Conservation (phyloP, 1,284 basidiomycete species). For the Flammula alnicola region DNA sequence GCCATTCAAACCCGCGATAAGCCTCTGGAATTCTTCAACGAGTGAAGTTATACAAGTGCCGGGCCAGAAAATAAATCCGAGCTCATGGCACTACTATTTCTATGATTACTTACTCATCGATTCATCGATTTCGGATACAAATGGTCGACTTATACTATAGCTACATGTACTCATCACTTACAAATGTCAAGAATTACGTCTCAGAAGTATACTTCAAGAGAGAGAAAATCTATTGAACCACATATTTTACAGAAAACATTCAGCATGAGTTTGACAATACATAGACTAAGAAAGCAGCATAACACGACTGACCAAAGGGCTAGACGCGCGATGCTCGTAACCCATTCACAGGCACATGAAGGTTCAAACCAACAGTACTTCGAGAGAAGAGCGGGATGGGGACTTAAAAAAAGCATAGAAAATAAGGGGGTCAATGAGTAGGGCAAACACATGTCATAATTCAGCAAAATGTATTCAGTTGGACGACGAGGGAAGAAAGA, state of each 20-base stretch:
- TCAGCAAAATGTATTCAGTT: slow-evolving; percentile 9
- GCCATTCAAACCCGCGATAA: slow-evolving; percentile 65
- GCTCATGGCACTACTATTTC: no score
- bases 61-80: no score
- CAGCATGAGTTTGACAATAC: slow-evolving; percentile 7
- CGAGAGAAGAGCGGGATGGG: neutral
- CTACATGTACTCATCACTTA: neutral
- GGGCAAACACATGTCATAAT: slow-evolving; percentile 14
- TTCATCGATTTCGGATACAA: neutral
- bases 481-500: slow-evolving; percentile 2
- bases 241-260: slow-evolving; percentile 10
- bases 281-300: slow-evolving; percentile 9
- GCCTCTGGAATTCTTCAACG: slow-evolving; percentile 76
- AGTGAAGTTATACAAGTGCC: no score
- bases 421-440: neutral
- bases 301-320: neutral
- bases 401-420: neutral
- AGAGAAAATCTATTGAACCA: slow-evolving; percentile 16
- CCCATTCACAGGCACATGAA: neutral
- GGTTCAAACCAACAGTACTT: neutral
- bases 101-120: no score
- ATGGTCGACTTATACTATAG: slow-evolving; percentile 1
- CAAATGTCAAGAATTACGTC: neutral
- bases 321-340: no score
- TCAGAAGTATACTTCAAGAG: neutral